Conservation (phyloP, 2,329 filamentous ascomycete species). For the Colletotrichum destructivum region DNA sequence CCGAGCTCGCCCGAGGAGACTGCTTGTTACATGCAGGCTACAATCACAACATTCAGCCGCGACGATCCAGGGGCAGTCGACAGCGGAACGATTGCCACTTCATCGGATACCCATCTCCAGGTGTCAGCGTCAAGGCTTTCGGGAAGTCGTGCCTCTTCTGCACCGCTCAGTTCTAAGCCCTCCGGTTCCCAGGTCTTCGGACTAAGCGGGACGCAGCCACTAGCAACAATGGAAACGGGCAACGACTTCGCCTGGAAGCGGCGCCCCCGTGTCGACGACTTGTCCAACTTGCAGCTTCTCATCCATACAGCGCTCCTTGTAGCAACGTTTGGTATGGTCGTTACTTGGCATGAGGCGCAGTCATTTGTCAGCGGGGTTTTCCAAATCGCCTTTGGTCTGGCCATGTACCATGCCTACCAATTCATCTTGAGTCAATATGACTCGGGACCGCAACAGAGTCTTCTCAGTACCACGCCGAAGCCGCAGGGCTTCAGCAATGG, state of each 20-base stretch:
- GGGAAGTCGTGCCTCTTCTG: neutral
- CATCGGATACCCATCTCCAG: neutral
- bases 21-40: neutral
- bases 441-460: constrained; percentile 41
- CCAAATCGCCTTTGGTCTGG: constrained; percentile 25
- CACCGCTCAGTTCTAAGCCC: neutral
- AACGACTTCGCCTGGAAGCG: neutral
- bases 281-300: constrained; percentile 10
- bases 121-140: neutral
- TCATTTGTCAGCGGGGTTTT: neutral
- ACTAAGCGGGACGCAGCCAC: neutral
- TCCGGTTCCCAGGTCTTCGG: neutral
- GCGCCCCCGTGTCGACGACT: neutral
- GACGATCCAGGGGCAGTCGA: neutral
- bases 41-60: neutral
- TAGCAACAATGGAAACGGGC: neutral
- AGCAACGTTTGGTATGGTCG: neutral
- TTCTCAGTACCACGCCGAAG: constrained; percentile 35
- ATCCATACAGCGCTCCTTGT: constrained; percentile 14
- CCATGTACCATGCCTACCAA: constrained; percentile 17
- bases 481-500: constrained; percentile 31
- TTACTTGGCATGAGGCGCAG: neutral
- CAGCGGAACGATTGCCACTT: neutral
- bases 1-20: constrained; percentile 3
- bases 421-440: constrained; percentile 26